These are phyloP conservation scores for Metarhizium sp. DNA, from an alignment of 2,329 filamentous ascomycete species.

Conservation along the genomic window DNA sequence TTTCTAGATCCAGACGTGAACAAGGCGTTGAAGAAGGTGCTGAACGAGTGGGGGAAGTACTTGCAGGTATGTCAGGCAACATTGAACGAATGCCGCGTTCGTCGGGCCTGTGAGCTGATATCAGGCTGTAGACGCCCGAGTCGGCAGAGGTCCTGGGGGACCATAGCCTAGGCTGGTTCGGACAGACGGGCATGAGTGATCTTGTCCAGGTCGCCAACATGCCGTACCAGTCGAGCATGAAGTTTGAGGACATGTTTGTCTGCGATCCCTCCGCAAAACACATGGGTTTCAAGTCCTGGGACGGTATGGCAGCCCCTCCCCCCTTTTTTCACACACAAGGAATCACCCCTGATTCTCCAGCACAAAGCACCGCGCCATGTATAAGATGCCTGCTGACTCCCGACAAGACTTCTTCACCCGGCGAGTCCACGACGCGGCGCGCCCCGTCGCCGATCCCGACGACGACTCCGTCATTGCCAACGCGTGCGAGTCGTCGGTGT, in stretches of 20 bases:
- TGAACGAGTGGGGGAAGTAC: constrained; percentile 49
- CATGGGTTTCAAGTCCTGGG: constrained; percentile 58
- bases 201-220: constrained; percentile 43
- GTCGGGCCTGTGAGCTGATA: neutral
- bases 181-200: constrained; percentile 35
- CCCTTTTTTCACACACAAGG: neutral
- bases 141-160: constrained; percentile 41
- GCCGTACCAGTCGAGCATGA: constrained; percentile 28
- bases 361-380: neutral
- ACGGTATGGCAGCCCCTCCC: constrained; percentile 28
- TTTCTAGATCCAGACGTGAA: constrained; percentile 48
- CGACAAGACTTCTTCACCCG: constrained; percentile 53
- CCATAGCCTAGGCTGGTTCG: constrained; percentile 44
- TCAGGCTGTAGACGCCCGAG: constrained; percentile 30
- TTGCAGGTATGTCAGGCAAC: constrained; percentile 26
- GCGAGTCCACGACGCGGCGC: constrained; percentile 38
- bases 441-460: constrained; percentile 48
- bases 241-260: constrained; percentile 50
- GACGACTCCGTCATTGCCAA: constrained; percentile 48
- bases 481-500: constrained; percentile 55
- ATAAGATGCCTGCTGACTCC: neutral
- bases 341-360: neutral
- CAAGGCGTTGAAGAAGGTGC: constrained; percentile 40
- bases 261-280: constrained; percentile 46
- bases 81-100: neutral